Conservation (phyloP, 331 rosid genomes). For the Ulmus americana region DNA sequence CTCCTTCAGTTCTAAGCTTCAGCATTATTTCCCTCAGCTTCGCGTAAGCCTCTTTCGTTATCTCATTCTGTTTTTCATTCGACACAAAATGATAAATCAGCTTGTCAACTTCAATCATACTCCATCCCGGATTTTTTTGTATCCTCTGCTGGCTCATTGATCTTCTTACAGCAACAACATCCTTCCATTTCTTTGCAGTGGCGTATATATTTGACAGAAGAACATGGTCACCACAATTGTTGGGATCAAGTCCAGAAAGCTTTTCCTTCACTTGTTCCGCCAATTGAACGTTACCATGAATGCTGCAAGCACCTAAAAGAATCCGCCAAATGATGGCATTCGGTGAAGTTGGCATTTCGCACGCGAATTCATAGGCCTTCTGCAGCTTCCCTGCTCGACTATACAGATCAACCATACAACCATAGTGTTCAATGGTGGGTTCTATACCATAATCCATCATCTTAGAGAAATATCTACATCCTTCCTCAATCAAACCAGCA, state of each 20-base stretch:
- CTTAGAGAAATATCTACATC: slow-evolving; percentile 50
- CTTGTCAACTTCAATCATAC: slow-evolving; percentile 71
- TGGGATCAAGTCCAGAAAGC: slow-evolving; percentile 64
- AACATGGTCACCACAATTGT: slow-evolving; percentile 64
- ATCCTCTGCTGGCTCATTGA: slow-evolving; percentile 56
- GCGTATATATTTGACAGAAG: slow-evolving; percentile 79
- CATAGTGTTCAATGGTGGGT: slow-evolving; percentile 69
- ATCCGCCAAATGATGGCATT: slow-evolving; percentile 80
- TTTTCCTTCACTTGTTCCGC: slow-evolving; percentile 63
- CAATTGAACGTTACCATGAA: slow-evolving; percentile 66
- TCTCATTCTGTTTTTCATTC: slow-evolving; percentile 48
- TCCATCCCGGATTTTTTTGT: slow-evolving; percentile 70
- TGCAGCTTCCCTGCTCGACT: slow-evolving; percentile 71
- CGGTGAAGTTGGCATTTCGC: slow-evolving; percentile 62
- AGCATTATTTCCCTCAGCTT: slow-evolving; percentile 58
- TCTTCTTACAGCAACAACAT: slow-evolving; percentile 59
- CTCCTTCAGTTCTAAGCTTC: slow-evolving; percentile 51
- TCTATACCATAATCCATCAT: slow-evolving; percentile 58
- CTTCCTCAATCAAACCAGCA: slow-evolving; percentile 65
- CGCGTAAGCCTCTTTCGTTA: slow-evolving; percentile 53
- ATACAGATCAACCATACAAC: slow-evolving; percentile 86
- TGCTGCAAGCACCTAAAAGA: slow-evolving; percentile 87
- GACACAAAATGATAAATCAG: slow-evolving; percentile 60
- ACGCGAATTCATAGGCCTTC: slow-evolving; percentile 58
- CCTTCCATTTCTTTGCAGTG: slow-evolving; percentile 71